Evolutionary conservation across 192 early-diverging fungal species (phyloP), one percentile per base, ranked within the genome.

Genomic region (Linnemannia elongata): DNA sequence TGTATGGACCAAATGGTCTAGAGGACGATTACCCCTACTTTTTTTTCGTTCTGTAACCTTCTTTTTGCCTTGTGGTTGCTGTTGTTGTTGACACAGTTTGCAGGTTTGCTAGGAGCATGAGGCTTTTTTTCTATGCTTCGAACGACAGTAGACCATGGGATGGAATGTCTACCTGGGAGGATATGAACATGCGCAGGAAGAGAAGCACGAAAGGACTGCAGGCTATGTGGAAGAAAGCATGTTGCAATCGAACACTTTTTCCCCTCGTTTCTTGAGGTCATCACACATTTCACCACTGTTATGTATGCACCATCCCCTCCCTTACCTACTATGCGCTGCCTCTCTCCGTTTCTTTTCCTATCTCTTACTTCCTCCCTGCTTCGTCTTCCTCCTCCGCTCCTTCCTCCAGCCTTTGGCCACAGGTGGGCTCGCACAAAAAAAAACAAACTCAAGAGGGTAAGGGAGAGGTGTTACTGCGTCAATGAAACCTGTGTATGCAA

Each of bases 361-460:
- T 66, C n/a, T 24, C 24, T 60, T n/a, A 9, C 55, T 45, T n/a
- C n/a, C 49, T 17, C 49, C 49, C 22, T 6, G 49, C 55, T 57
- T 27, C 10, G 17, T 57, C 55, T 27, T 27, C 0, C 55, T 57
- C 55, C 55, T 57, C 60, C 30, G 12, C 30, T 66, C 27, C 60
- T 27, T 66, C 27, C 60, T 66, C 60, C 30, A 33, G 60, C 30
- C 60, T 30, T 66, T 66, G 60, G 27, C 60, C 24, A 33, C 12
- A 33, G 60, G 60, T 66, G 60, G n/a, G 60, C 60, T 66, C 60
- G 60, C 12, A 66, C n/a, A 60, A 60, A n/a, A 60, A n/a, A 55
- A 55, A 52, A n/a, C 49, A 55, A 55, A 27, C 30, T 35, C 33
- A 27, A 66, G 60, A 35, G 24, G 30, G 60, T 30, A 66, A 66